Percentiles rank a stretch among this genome's conserved stretches.
Conservation (phyloP, 371 early-diverging fungal genomes). For the Mucor piriformis region DNA sequence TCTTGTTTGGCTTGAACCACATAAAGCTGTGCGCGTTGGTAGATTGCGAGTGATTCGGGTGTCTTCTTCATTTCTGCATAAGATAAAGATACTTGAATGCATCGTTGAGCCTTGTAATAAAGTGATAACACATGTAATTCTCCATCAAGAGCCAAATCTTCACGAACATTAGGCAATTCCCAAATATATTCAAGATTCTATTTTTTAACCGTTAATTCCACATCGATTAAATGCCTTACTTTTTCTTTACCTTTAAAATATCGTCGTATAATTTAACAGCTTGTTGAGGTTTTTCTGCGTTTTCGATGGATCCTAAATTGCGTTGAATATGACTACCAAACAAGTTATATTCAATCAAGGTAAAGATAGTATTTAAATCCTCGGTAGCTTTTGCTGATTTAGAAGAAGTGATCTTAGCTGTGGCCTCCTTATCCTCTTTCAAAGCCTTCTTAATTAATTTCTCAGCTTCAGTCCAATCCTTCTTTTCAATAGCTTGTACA, state of each 20-base stretch:
- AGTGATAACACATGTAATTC: slow-evolving; percentile 56
- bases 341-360: slow-evolving; percentile 60
- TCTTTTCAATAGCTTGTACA: slow-evolving; percentile 35
- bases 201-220: no score
- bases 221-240: not conserved
- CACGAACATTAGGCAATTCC: slow-evolving; percentile 56
- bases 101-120: slow-evolving; percentile 54
- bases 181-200: slow-evolving; percentile 59
- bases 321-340: slow-evolving; percentile 61
- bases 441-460: slow-evolving; percentile 62
- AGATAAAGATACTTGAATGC: slow-evolving; percentile 55
- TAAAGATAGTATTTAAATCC: slow-evolving; percentile 57
- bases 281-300: slow-evolving; percentile 59
- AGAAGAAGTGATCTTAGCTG: slow-evolving; percentile 72
- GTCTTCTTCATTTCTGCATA: slow-evolving; percentile 52
- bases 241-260: slow-evolving; percentile 60
- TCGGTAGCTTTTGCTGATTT: slow-evolving; percentile 67
- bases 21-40: slow-evolving; percentile 64
- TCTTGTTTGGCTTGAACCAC: slow-evolving; percentile 51
- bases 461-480: slow-evolving; percentile 60
- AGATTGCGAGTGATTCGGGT: slow-evolving; percentile 65
- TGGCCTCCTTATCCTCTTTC: slow-evolving; percentile 67
- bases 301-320: slow-evolving; percentile 33
- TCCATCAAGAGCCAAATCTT: slow-evolving; percentile 51
- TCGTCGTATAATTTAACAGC: slow-evolving; percentile 69